Evolutionary conservation across 2,329 filamentous ascomycete species (phyloP), one percentile per base, ranked within the genome.

Genomic region (Aschersonia sp.): DNA sequence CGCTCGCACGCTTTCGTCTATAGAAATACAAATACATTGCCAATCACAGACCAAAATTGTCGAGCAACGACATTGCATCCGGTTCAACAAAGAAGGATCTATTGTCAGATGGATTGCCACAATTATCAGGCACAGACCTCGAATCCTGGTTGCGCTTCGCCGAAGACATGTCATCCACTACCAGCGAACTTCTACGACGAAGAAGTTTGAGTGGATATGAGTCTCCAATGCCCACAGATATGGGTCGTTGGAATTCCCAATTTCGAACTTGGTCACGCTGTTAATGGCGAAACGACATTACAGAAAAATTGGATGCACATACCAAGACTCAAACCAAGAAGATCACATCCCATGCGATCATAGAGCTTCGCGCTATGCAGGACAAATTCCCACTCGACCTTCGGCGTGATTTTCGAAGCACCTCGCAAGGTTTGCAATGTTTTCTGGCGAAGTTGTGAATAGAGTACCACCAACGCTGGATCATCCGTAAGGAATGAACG

Each of bases 261-360:
- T 83, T 86, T 32, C 80, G 77, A 11, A 92, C 84, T 78, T 10
- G 3, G 29, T 40, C 45, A 44, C 22, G 22, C 22, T 22, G 22
- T 22, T 22, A 22, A 22, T 22, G 22, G 22, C 22, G 22, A 22
- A 22, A 22, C 3, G 22, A 22, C 22, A 3, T 22, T 22, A 22
- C 22, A 22, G 22, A 22, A 22, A 22, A 39, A 39, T 9, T 39
- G 12, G 8, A 9, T 12, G 12, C 35, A 49, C 68, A 62, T 72
- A 84, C 82, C 83, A 5, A 97, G 69, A 56, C 94, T 87, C 5
- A 97, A 69, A 1, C 89, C 92, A 0, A 97, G 74, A 7, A 95
- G 65, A 62, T 95, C 90, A 59, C 92, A 94, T 4, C 92, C 90
- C 89, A 92, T 95, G 7, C 87, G 82, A 61, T 84, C 84, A 59